Evolutionary conservation across 257 asterid species (phyloP).

Genomic region (Pogostemon cablin): DNA sequence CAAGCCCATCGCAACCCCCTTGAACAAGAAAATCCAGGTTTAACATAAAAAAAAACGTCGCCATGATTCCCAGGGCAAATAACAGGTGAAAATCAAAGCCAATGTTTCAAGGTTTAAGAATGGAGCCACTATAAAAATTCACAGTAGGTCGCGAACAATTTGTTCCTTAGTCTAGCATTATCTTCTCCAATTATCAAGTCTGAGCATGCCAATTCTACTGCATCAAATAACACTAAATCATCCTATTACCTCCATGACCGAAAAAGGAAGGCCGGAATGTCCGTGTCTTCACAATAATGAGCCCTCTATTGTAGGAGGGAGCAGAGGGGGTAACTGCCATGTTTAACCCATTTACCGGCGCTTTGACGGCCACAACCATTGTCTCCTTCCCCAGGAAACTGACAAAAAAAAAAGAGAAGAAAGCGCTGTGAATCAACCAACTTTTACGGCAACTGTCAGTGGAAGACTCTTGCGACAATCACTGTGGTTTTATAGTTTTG

Average conservation of each 20-base stretch:
- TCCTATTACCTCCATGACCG: conserved; percentile 71
- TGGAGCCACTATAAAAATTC: background rate
- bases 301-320: conserved; percentile 51
- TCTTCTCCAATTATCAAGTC: background rate
- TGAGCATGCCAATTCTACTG: background rate
- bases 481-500: background rate
- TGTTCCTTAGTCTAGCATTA: conserved; percentile 20
- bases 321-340: conserved; percentile 52
- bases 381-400: background rate
- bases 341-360: conserved; percentile 58
- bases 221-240: conserved; percentile 23
- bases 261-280: conserved; percentile 56
- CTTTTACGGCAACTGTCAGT: background rate
- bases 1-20: background rate
- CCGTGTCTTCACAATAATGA: conserved; percentile 39
- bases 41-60: background rate
- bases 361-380: conserved; percentile 60
- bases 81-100: background rate
- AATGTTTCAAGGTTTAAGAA: background rate
- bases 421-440: conserved; percentile 27
- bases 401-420: conserved; percentile 9
- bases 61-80: conserved; percentile 10
- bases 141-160: conserved; percentile 17
- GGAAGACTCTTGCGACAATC: conserved; percentile 21
- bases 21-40: conserved; percentile 13